These are phyloP conservation scores for Royoungia palumana DNA, from an alignment of 768 basidiomycete species.

Conservation along the genomic window DNA sequence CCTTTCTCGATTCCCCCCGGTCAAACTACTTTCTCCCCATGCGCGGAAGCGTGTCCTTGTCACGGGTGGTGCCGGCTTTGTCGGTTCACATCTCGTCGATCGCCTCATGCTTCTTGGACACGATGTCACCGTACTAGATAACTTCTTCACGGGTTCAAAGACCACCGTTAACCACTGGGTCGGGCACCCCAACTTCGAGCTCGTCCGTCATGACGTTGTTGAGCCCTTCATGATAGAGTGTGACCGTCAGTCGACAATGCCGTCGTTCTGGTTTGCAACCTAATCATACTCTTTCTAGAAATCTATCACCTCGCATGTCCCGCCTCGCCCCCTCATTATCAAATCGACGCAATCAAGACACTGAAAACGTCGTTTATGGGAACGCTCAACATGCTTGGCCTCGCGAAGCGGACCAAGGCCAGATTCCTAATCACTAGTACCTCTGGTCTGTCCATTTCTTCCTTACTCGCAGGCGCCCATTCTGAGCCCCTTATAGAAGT, in stretches of 20 bases:
- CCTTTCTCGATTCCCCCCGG: slow-evolving; percentile 88
- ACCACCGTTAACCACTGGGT: slow-evolving; percentile 96
- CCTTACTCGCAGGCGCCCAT: neutral
- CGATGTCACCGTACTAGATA: slow-evolving; percentile 95
- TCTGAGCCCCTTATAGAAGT: slow-evolving; percentile 58
- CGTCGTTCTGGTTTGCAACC: too few species aligned
- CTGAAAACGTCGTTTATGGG: slow-evolving; percentile 99
- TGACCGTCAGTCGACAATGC: slow-evolving; percentile 62
- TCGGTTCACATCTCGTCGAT: slow-evolving; percentile 97
- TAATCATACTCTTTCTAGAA: slow-evolving; percentile 43
- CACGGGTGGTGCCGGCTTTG: slow-evolving; percentile 98
- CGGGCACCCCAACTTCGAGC: slow-evolving; percentile 98
- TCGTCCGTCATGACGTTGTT: slow-evolving; percentile 96
- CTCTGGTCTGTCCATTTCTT: slow-evolving; percentile 57
- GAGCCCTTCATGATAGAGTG: slow-evolving; percentile 99
- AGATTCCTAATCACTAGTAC: slow-evolving; percentile 95
- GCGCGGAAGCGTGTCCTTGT: slow-evolving; percentile 87
- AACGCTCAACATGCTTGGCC: slow-evolving; percentile 96
- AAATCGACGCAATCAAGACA: slow-evolving; percentile 97
- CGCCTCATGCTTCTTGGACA: slow-evolving; percentile 97
- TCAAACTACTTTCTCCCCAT: slow-evolving; percentile 76
- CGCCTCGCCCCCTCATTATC: slow-evolving; percentile 96
- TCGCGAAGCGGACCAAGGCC: slow-evolving; percentile 96
- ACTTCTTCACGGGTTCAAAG: slow-evolving; percentile 98
- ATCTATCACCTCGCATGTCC: slow-evolving; percentile 99